phyloP scores from a whole-genome alignment of 2,329 filamentous ascomycete genomes.

The Ophiostoma himal-ulmi region DNA sequence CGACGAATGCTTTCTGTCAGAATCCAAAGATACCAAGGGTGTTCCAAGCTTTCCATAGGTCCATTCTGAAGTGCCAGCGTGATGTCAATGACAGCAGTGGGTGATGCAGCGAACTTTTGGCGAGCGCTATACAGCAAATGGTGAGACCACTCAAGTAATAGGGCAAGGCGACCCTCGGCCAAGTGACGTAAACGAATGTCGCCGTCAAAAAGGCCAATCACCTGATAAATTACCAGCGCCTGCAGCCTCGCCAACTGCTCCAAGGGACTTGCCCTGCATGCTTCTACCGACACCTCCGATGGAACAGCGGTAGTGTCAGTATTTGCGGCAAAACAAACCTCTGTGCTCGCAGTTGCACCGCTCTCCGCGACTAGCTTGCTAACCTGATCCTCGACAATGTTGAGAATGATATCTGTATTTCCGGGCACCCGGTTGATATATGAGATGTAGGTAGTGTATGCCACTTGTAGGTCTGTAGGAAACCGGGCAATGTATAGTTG shows the following conservation, averaged over 20 bases:
- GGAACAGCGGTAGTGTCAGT: not conserved
- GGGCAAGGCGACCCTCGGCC: slow-evolving; percentile 31
- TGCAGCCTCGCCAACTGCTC: slow-evolving; percentile 41
- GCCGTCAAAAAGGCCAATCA: slow-evolving; percentile 47
- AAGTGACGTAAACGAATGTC: slow-evolving; percentile 40
- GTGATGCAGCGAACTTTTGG: not conserved
- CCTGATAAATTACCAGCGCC: slow-evolving; percentile 45
- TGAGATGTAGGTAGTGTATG: not conserved
- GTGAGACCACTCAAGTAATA: not conserved
- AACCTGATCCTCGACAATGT: not conserved
- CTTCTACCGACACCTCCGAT: too few species aligned
- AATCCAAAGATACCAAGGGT: slow-evolving; percentile 31
- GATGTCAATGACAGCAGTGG: slow-evolving; percentile 11
- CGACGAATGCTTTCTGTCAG: slow-evolving; percentile 34
- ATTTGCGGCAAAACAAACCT: not conserved
- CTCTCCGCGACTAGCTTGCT: not conserved
- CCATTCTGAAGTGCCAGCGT: slow-evolving; percentile 10
- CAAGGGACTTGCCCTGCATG: not conserved
- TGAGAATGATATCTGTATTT: not conserved
- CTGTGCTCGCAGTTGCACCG: not conserved
- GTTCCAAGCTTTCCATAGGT: slow-evolving; percentile 16
- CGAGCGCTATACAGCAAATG: not conserved
- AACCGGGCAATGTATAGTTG: not conserved
- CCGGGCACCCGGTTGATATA: not conserved
- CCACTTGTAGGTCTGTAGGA: not conserved